Evolutionary conservation across 1,284 basidiomycete genomes (phyloP), one percentile per base, ranked within the genome.

Genomic region (Cystobasidium sp.): DNA sequence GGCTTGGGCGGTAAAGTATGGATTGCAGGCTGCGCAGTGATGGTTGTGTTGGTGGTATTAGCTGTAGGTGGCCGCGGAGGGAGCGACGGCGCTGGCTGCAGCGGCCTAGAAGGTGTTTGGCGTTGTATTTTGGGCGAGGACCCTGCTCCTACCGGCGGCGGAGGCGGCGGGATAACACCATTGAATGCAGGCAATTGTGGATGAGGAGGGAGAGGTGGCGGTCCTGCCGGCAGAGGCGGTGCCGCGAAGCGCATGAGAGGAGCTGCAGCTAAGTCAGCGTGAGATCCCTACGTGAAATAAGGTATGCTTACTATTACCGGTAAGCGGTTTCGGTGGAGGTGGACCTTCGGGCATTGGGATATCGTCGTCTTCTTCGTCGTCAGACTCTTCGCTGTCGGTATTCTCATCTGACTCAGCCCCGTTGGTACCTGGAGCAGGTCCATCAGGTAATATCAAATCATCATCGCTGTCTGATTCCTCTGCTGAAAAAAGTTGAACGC

Each of bases 361-460:
- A 55, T 76, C 78, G 75, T 84, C 75, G 3, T 31, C 31, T 31
- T 31, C 31, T 31, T 46, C 43, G 18, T 73, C 83, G 75, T 84
- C 82, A n/a, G 79, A 81, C 73, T 83, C 83, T 58, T 83, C 82
- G 18, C 76, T 78, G n/a, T 46, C 47, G 10, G 70, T 72, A 0
- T 61, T 65, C 9, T 78, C 75, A 10, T 53, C 65, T 14, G 61
- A 64, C 12, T 68, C 59, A 14, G 31, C 43, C n/a, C 39, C 74
- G n/a, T 46, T 44, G 71, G 77, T 67, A 0, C 75, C 75, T 5
- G 80, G 79, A 1, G 79, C 78, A 1, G 78, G 79, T 6, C 77
- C 78, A 1, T 74, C 75, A 9, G 93, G 93, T 89, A 95, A 90
- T 14, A 88, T 87, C 55, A 94, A 93, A 75, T 93, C 72, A 55